These are phyloP conservation scores for Alternaria consortialis DNA, from an alignment of 2,329 filamentous ascomycete species.

Conservation along the genomic window DNA sequence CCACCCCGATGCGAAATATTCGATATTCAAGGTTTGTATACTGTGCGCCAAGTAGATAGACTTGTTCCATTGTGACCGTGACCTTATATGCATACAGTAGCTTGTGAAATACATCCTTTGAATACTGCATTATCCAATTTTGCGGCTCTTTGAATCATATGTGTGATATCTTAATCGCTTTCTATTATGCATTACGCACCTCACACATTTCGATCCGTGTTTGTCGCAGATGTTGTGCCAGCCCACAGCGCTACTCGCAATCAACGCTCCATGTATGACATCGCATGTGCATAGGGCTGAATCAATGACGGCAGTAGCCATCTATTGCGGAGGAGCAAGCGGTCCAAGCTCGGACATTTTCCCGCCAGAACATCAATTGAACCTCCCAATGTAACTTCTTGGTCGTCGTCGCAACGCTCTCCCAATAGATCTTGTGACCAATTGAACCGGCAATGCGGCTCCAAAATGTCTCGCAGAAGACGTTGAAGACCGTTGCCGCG, in stretches of 20 bases:
- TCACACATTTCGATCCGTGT: background rate
- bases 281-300: slow-evolving; percentile 18
- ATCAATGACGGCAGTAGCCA: slow-evolving; percentile 21
- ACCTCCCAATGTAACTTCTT: slow-evolving; percentile 5
- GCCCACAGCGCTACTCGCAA: background rate
- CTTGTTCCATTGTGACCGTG: slow-evolving; percentile 13
- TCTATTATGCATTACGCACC: background rate
- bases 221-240: background rate
- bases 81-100: slow-evolving; percentile 7
- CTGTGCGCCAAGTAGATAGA: slow-evolving; percentile 13
- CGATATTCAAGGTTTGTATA: slow-evolving; percentile 22
- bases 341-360: slow-evolving; percentile 22
- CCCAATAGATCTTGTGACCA: slow-evolving; percentile 12
- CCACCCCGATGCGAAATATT: slow-evolving; percentile 18
- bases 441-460: slow-evolving; percentile 49
- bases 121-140: background rate
- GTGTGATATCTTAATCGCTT: background rate
- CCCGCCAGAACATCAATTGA: slow-evolving; percentile 2
- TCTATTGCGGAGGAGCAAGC: slow-evolving; percentile 6
- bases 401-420: slow-evolving; percentile 14
- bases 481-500: slow-evolving; percentile 38
- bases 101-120: slow-evolving; percentile 1
- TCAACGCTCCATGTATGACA: background rate
- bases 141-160: background rate
- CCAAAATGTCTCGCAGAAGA: slow-evolving; percentile 46